Evolutionary conservation across 129 eudicot genomes (phyloP).

Genomic region (Flaveria robusta): DNA sequence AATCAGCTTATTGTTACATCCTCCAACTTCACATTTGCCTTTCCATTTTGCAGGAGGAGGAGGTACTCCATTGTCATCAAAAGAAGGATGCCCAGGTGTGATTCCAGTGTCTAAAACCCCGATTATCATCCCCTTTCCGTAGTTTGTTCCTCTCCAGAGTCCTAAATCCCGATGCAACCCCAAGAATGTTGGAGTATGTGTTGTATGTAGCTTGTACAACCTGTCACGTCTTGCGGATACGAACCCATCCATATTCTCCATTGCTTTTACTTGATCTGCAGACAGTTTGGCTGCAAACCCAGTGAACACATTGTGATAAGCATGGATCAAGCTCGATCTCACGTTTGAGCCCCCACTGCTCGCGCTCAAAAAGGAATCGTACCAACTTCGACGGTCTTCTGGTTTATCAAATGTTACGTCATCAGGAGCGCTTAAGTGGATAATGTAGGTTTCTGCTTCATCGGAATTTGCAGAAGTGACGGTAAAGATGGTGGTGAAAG

Average conservation of each 20-base stretch:
- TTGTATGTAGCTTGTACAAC: constrained; percentile 39
- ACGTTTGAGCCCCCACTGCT: constrained; percentile 4
- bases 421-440: constrained; percentile 27
- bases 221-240: constrained; percentile 43
- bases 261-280: constrained; percentile 33
- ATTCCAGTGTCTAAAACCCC: constrained; percentile 54
- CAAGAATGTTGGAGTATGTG: constrained; percentile 40
- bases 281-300: constrained; percentile 46
- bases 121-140: constrained; percentile 40
- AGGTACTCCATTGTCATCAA: constrained; percentile 40
- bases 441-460: constrained; percentile 36
- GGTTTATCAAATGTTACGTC: constrained; percentile 22
- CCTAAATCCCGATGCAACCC: constrained; percentile 41
- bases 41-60: constrained; percentile 46
- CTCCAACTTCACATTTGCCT: constrained; percentile 35
- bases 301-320: constrained; percentile 41
- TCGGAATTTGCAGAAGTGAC: constrained; percentile 17
- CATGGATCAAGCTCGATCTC: constrained; percentile 29
- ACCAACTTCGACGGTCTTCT: constrained; percentile 33
- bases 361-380: constrained; percentile 22
- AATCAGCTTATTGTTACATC: constrained; percentile 41
- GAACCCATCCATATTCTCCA: constrained; percentile 45
- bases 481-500: constrained; percentile 22
- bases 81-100: constrained; percentile 40
- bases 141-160: constrained; percentile 44